Percentiles rank a stretch among this genome's conserved stretches.
Evolutionary conservation across 2,329 filamentous ascomycete genomes (phyloP).

Genomic region (Magnaporthiopsis poae): DNA sequence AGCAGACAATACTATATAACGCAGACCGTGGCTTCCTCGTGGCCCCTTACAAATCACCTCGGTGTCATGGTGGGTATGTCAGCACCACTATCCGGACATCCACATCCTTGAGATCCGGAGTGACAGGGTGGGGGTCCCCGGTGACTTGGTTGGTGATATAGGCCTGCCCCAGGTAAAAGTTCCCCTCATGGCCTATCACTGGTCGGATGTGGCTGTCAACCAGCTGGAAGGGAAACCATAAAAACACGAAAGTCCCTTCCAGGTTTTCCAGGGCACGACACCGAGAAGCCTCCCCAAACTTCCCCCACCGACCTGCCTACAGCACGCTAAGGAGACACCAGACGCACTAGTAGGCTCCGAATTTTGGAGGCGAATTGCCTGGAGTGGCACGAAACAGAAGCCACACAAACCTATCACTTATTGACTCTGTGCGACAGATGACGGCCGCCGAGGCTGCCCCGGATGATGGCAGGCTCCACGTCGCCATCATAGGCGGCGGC

Average conservation of each 20-base stretch:
- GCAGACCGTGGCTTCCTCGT: background rate
- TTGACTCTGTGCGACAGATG: background rate
- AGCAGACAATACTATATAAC: background rate
- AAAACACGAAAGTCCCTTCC: background rate
- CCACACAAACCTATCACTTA: too few species aligned
- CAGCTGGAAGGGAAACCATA: background rate
- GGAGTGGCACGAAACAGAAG: too few species aligned
- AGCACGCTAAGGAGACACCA: too few species aligned
- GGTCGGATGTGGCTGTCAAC: too few species aligned
- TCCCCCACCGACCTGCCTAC: too few species aligned
- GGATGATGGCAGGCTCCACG: conserved; percentile 13
- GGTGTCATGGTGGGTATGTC: too few species aligned
- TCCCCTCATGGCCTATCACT: background rate
- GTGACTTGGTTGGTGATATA: background rate
- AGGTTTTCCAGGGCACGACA: background rate
- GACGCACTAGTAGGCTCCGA: too few species aligned
- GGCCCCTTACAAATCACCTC: too few species aligned
- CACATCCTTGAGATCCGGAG: background rate
- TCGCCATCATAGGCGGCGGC: conserved; percentile 42
- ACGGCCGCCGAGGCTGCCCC: background rate
- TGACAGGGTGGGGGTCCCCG: background rate
- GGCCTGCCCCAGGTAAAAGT: background rate
- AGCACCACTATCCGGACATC: background rate
- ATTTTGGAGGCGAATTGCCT: too few species aligned
- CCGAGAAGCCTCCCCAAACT: too few species aligned